Evolutionary conservation across 192 early-diverging fungal genomes (phyloP), one percentile per base, ranked within the genome.

Genomic region (Coemansia sp.): DNA sequence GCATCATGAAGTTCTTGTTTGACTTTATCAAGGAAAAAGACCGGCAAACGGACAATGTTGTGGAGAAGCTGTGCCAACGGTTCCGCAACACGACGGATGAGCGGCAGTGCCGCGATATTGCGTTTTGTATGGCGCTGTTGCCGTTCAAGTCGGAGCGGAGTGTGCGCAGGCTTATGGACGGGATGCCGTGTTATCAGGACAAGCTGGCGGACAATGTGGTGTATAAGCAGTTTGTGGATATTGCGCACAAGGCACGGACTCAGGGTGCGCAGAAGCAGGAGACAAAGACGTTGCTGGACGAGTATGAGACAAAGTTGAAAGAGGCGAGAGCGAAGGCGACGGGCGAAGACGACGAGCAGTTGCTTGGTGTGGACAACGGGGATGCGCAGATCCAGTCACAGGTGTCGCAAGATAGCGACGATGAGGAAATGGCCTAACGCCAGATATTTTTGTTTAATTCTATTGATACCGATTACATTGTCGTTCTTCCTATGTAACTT

Each of bases 1-100:
- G 84, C 49, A 94, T 99, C 52, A 97, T 99, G 92, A 89, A 91
- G 69, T 98, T 94, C 81, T 71, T 99, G 23, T 94, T 99, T 68
- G 91, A 92, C 14, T 94, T 99, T 77, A 93, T 96, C 74, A 92
- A 92, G 61, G 89, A 74, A 41, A 77, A 96, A 89, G 97, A 97
- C 57, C 88, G 91, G 51, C 95, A 98, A 76, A 88, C 90, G 19
- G 97, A 98, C 60, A 94, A 92, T 65, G 88, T 99, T 41, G 88
- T 93, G 9, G 96, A 98, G 49, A 98, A 99, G 78, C 85, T 99
- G 25, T 99, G 96, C 81, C 84, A 92, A 59, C 87, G 97, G 27
- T 98, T 98, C 82, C 86, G 89, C 66, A 93, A 89, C 68, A 84
- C 92, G 4, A 84, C 87, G 12, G 89, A 90, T 4, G 26, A 68